These are phyloP conservation scores for Acanthamoeba royreba DNA, from an alignment of 208 protist species.

Conservation along the genomic window DNA sequence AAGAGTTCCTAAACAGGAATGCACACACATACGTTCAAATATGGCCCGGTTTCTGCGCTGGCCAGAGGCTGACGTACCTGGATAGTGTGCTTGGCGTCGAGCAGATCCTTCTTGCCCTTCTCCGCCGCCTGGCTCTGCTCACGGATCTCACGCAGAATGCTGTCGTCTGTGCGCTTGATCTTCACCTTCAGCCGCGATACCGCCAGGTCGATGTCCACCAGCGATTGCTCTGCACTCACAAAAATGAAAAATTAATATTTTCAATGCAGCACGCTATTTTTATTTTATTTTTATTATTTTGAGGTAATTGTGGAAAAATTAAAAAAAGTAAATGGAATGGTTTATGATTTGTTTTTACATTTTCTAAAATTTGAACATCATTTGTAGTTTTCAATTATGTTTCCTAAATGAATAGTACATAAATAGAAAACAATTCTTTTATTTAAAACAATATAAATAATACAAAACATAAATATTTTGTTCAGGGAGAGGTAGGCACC, in stretches of 20 bases:
- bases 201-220: constrained; percentile 85
- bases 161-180: constrained; percentile 85
- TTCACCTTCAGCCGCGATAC: constrained; percentile 84
- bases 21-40: too few species aligned
- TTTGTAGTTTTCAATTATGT: neutral
- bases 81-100: constrained; percentile 85
- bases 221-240: constrained; percentile 80
- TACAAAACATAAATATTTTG: too few species aligned
- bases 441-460: neutral
- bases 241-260: too few species aligned
- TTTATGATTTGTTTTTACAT: neutral
- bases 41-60: too few species aligned
- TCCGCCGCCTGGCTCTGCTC: constrained; percentile 83
- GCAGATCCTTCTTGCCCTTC: constrained; percentile 85
- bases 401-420: neutral
- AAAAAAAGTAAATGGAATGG: too few species aligned
- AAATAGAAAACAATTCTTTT: neutral
- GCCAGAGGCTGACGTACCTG: neutral
- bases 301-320: too few species aligned
- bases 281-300: too few species aligned
- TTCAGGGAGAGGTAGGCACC: constrained; percentile 21
- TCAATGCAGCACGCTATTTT: too few species aligned
- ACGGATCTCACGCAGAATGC: constrained; percentile 89
- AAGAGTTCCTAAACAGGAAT: constrained; percentile 84
- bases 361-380: neutral